Base-by-base conservation (phyloP, 495 filamentous ascomycete genomes). In the Clohesyomyces aquaticus region DNA sequence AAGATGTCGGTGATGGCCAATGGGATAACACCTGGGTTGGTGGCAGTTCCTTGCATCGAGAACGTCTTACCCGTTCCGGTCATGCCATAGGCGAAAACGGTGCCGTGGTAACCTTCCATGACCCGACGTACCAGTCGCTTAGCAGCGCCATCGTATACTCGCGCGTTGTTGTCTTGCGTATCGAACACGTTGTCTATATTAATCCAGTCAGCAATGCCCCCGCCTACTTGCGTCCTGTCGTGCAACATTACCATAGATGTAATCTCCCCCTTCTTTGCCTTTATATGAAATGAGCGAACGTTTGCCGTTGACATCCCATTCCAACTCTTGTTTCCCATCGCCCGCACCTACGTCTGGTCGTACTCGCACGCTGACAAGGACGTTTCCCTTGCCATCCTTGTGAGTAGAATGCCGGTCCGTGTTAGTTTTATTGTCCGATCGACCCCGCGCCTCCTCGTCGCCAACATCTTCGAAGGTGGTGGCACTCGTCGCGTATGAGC, bases 51-150 rank as follows among this genome's bases (percentile, higher is more conserved):
- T 76, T 98, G 94, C 94, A 98, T 98, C 47, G 93, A 96, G 68
- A 97, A 98, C 10, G 94, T 98, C 75, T 98, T 98, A 45, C 94
- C 94, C 1, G 94, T 98, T 42, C 94, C 94, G 22, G 94, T 98
- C 95, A 98, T 97, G 71, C 94, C 94, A 76, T 98, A 98, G 19
- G 94, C 94, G 71, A 98, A 98, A 16, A 98, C 94, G 1, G 94
- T 98, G 57, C 93, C 94, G 73, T 98, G 93, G 70, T 98, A 98
- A 28, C 94, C 94, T 79, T 98, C 93, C 94, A 98, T 98, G 19
- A 98, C 94, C 64, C 94, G 83, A 66, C 94, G 87, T 25, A 98
- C 94, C 29, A 98, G 80, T 29, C 94, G 89, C 77, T 98, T 98
- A 22, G 95, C 94, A 29, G 83, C 90, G 28, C 91, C 83, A 75